Base-by-base conservation (phyloP, 306 rosid genomes). In the Astragalus membranaceus region DNA sequence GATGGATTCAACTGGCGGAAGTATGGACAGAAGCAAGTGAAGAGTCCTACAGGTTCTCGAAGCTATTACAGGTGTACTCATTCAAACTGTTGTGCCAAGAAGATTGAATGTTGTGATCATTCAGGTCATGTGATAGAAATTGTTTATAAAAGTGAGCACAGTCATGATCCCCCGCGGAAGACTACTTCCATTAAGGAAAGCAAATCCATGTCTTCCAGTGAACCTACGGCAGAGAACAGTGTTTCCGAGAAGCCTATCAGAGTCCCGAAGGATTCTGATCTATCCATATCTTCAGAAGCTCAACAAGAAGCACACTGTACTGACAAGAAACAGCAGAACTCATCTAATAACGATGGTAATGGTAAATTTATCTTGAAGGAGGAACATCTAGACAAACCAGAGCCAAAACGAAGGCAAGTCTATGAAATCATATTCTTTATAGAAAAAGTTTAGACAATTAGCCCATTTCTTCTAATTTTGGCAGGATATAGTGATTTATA, bases 11-110 rank as follows among this genome's bases (percentile, higher is more conserved):
- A 88, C 82, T 93, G 97, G 98, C 84, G 98, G 73, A 93, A 93
- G 82, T 93, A 93, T 80, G 98, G 98, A 75, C 98, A 93, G 85
- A 93, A 93, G 87, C 98, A 93, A 84, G 98, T 93, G 53, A 93
- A 93, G 89, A 88, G 96, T 83, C 92, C 98, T 41, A 81, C 81
- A 65, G 97, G 98, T 75, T 93, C 93, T 39, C 88, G 98, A 64
- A 88, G 98, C 83, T 93, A 93, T 83, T 93, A 90, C 60, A 88
- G 82, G 83, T 93, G 98, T 78, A 87, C 94, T 50, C 82, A 74
- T 82, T 81, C 88, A 10, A 89, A 81, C 60, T 93, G 98, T 74
- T 37, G 39, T 39, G 96, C 88, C 41, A 93, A 93, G 86, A 93
- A 93, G 83, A 87, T 93, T 64, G 98, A 93, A 81, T 88, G 90